phyloP scores from a whole-genome alignment of 495 filamentous ascomycete species.

The Pyrenopolyporus hunteri region DNA sequence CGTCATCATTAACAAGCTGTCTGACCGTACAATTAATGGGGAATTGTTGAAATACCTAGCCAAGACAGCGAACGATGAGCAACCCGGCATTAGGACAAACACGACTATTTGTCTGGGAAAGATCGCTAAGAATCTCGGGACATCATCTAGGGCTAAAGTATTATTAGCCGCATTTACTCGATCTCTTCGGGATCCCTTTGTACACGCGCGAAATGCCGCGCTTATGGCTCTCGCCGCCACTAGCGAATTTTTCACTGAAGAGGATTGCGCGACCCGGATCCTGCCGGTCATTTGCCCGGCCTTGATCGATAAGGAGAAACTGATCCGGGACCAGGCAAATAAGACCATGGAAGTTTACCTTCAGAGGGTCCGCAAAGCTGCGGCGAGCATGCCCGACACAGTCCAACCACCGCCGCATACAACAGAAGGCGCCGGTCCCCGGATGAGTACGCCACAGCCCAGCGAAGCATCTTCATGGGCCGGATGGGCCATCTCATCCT shows the following conservation, averaged over 20 bases:
- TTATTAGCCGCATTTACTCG: slow-evolving; percentile 89
- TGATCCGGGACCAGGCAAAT: slow-evolving; percentile 87
- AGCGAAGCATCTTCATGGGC: slow-evolving; percentile 73
- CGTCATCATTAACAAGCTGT: slow-evolving; percentile 82
- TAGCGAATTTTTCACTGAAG: slow-evolving; percentile 82
- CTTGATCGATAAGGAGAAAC: slow-evolving; percentile 85
- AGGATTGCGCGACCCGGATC: slow-evolving; percentile 84
- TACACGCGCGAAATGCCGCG: slow-evolving; percentile 88
- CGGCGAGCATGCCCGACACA: slow-evolving; percentile 79
- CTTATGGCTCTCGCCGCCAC: slow-evolving; percentile 86
- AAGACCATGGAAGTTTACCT: slow-evolving; percentile 93
- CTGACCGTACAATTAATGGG: slow-evolving; percentile 90
- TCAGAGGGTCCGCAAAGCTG: slow-evolving; percentile 78
- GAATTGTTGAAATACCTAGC: slow-evolving; percentile 89
- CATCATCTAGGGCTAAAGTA: slow-evolving; percentile 82
- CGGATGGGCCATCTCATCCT: slow-evolving; percentile 98
- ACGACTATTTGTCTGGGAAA: slow-evolving; percentile 97
- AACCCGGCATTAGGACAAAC: slow-evolving; percentile 96
- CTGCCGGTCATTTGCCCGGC: slow-evolving; percentile 82
- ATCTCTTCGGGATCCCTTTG: slow-evolving; percentile 88
- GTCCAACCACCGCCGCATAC: slow-evolving; percentile 58
- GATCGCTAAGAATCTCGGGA: slow-evolving; percentile 86
- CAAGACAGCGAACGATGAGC: slow-evolving; percentile 96
- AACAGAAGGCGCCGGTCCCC: slow-evolving; percentile 58
- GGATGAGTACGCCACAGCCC: slow-evolving; percentile 76